These are phyloP conservation scores for Lichtheimia ornata DNA, from an alignment of 371 early-diverging fungal species.

Conservation along the genomic window DNA sequence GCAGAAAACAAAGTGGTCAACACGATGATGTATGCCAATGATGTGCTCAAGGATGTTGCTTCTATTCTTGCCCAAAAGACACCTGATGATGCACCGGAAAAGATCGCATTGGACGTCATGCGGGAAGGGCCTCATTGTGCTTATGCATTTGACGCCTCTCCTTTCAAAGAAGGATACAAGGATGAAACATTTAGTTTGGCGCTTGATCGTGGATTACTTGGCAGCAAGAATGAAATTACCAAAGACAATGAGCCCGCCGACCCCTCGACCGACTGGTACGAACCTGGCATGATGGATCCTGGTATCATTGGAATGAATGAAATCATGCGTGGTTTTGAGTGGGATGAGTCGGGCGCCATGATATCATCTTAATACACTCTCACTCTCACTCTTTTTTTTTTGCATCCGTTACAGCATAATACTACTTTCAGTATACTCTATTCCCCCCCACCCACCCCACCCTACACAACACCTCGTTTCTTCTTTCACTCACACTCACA, in stretches of 20 bases:
- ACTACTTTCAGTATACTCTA: too few relatives aligned
- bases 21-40: slow-evolving; percentile 31
- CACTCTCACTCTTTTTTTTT: too few relatives aligned
- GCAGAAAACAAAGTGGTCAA: slow-evolving; percentile 34
- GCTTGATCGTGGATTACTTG: not conserved
- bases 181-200: slow-evolving; percentile 26
- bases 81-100: not conserved
- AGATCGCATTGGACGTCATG: not conserved
- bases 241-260: slow-evolving; percentile 1
- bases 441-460: too few relatives aligned
- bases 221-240: slow-evolving; percentile 3
- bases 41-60: slow-evolving; percentile 39
- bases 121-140: slow-evolving; percentile 2
- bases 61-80: slow-evolving; percentile 13
- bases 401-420: too few relatives aligned
- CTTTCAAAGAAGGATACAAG: slow-evolving; percentile 42
- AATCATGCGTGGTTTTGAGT: slow-evolving; percentile 32
- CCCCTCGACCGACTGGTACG: slow-evolving; percentile 27
- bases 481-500: too few relatives aligned
- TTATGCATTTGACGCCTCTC: slow-evolving; percentile 17
- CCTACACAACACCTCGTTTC: too few relatives aligned
- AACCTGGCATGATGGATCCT: slow-evolving; percentile 36
- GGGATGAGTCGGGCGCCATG: slow-evolving; percentile 21
- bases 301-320: slow-evolving; percentile 21
- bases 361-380: not conserved